These are phyloP conservation scores for Caloboletus inedulis DNA, from an alignment of 1,284 basidiomycete genomes.

Conservation along the genomic window DNA sequence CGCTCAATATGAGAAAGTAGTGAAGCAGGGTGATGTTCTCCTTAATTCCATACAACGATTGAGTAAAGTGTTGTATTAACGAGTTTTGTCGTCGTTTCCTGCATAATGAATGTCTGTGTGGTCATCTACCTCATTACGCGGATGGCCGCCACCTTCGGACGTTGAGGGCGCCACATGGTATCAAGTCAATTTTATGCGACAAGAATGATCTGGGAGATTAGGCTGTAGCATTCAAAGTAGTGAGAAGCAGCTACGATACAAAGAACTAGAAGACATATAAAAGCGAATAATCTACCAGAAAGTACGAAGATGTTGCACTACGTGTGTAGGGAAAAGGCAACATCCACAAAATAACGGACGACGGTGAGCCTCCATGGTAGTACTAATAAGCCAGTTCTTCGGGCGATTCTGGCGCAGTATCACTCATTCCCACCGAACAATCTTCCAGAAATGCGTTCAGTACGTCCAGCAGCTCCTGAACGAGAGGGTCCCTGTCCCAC, in stretches of 20 bases:
- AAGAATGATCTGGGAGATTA: not conserved
- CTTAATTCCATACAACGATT: slow-evolving; percentile 59
- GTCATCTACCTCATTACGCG: not conserved
- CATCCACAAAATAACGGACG: too few relatives aligned
- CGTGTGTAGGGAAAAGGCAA: too few relatives aligned
- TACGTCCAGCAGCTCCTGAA: slow-evolving; percentile 56
- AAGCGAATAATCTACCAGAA: slow-evolving; percentile 30
- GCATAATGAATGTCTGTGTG: too few relatives aligned
- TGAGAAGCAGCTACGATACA: slow-evolving; percentile 22
- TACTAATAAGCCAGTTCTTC: slow-evolving; percentile 3
- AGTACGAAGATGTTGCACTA: not conserved
- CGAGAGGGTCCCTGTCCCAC: slow-evolving; percentile 77
- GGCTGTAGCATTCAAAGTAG: not conserved
- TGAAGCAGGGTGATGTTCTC: slow-evolving; percentile 81
- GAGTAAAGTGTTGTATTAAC: slow-evolving; percentile 60
- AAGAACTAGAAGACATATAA: slow-evolving; percentile 18
- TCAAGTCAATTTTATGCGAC: too few relatives aligned
- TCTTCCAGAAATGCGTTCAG: slow-evolving; percentile 62
- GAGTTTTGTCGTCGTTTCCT: not conserved
- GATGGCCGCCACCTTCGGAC: too few relatives aligned
- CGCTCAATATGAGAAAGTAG: slow-evolving; percentile 86
- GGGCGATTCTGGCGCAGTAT: slow-evolving; percentile 5
- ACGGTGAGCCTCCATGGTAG: not conserved
- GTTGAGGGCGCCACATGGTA: too few relatives aligned
- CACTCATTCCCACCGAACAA: slow-evolving; percentile 30